A percentile compares a stretch with the other conserved stretches of the same genome.
These are phyloP conservation scores for Linnemannia zychae DNA, from an alignment of 192 early-diverging fungal species.

Conservation along the genomic window DNA sequence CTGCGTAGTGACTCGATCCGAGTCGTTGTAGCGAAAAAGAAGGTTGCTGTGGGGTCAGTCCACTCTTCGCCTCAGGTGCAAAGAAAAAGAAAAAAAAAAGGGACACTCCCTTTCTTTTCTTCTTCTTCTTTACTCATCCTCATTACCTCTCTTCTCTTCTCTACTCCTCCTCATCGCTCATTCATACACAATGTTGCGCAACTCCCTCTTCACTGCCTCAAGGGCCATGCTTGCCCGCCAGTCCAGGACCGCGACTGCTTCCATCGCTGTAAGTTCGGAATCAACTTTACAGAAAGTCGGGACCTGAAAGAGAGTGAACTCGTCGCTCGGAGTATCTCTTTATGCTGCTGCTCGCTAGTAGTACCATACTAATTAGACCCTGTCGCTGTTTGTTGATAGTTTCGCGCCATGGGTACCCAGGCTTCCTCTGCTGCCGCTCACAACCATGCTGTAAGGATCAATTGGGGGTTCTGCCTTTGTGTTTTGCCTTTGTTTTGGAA, in stretches of 20 bases:
- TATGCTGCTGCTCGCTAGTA: neutral
- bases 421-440: slow-evolving; percentile 18
- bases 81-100: neutral
- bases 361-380: neutral
- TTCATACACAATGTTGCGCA: slow-evolving; percentile 35
- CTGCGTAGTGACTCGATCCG: neutral
- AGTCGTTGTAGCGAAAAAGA: neutral
- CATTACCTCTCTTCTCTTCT: neutral
- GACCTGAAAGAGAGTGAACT: neutral
- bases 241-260: slow-evolving; percentile 12
- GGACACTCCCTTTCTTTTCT: neutral
- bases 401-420: slow-evolving; percentile 42
- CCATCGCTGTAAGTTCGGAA: slow-evolving; percentile 38
- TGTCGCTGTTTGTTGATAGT: slow-evolving; percentile 4
- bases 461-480: neutral
- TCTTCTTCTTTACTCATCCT: neutral
- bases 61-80: neutral
- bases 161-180: neutral
- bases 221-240: slow-evolving; percentile 33
- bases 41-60: slow-evolving; percentile 3
- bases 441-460: slow-evolving; percentile 42
- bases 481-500: neutral
- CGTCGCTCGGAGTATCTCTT: neutral
- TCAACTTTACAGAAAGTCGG: neutral
- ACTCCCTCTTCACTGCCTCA: slow-evolving; percentile 39